Evolutionary conservation across 2,329 filamentous ascomycete genomes (phyloP), one percentile per base, ranked within the genome.

Genomic region (Gliomastix tumulicola): DNA sequence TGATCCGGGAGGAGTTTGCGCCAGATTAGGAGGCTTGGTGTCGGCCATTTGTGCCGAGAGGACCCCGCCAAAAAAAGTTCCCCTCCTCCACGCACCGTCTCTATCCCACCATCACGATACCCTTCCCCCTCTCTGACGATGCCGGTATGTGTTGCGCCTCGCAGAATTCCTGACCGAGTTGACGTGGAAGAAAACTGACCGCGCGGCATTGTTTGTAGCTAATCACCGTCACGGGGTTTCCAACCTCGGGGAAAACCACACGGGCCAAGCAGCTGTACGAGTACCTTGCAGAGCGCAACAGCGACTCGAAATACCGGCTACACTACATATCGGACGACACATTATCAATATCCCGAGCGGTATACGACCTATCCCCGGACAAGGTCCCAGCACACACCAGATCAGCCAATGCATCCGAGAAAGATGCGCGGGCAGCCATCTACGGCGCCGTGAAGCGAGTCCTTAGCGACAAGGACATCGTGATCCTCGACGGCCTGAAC

Each of bases 381-480:
- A 56, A 59, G 16, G 60, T 78, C 17, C 70, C 71, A 4, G 69
- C 68, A 5, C 76, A 82, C 50, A 71, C 74, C 22, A 77, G 83
- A 41, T 83, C 82, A 19, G 84, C 84, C 40, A 84, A 84, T 48
- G 74, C 77, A 19, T 74, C 79, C 2, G 86, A 94, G 54, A 94
- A 94, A 57, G 83, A 90, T 61, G 86, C 85, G 2, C 77, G 86
- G 19, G 86, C 86, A 3, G 71, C 78, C 30, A 69, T 87, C 38
- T 87, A 84, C 56, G 86, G 75, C 41, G 84, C 86, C 41, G 82
- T 90, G 32, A 90, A 90, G 67, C 73, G 86, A 30, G 73, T 80
- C 34, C 69, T 94, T 21, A 79, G 74, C 41, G 74, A 79, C 39
- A 77, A 78, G 49, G 82, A 87, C 51, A 79, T 94, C 40, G 84